Base-by-base conservation (phyloP, 1,284 basidiomycete species). In the Irpex rosettiformis region DNA sequence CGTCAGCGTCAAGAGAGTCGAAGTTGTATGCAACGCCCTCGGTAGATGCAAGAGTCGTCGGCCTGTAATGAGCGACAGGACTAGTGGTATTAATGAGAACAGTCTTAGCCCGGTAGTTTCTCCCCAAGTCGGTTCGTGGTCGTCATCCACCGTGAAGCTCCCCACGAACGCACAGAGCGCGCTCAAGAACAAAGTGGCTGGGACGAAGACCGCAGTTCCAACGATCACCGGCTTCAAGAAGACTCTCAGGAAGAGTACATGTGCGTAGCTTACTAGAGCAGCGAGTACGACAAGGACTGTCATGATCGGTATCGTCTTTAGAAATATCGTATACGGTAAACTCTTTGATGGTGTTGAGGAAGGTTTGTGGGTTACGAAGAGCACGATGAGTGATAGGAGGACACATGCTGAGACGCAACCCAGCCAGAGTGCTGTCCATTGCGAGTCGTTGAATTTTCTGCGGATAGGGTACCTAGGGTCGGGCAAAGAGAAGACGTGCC, bases 151-250 rank as follows among this genome's bases (percentile, higher is more conserved):
- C 79, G 94, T 91, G 67, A 96, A 96, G 68, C 92, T 94, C 28
- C 92, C 94, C 6, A 89, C 81, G 66, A 96, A 92, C 1, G 93
- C 92, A 89, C 93, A 95, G 57, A 93, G 73, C 16, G 93, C 87
- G 54, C 89, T 93, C 49, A 94, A 77, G 65, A 92, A 84, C 28
- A 96, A 78, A 0, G 89, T 89, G 47, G 86, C 83, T 13, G 94
- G 94, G 29, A 95, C 85, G 65, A 89, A 87, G 22, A 91, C 79
- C 1, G 88, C 87, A 0, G 93, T 95, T 3, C 82, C 84, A 22
- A 92, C 74, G 73, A 96, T 86, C 30, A 94, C 91, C 21, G 93
- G 90, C 59, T 88, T 84, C 55, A 92, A 89, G 58, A 92, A 93
- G 62, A 91, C 79, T 58, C 86, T 83, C 55, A 95, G 74, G 25